Evolutionary conservation across 163 green algal species (phyloP), one percentile per base, ranked within the genome.

Genomic region (Scenedesmus sp.): DNA sequence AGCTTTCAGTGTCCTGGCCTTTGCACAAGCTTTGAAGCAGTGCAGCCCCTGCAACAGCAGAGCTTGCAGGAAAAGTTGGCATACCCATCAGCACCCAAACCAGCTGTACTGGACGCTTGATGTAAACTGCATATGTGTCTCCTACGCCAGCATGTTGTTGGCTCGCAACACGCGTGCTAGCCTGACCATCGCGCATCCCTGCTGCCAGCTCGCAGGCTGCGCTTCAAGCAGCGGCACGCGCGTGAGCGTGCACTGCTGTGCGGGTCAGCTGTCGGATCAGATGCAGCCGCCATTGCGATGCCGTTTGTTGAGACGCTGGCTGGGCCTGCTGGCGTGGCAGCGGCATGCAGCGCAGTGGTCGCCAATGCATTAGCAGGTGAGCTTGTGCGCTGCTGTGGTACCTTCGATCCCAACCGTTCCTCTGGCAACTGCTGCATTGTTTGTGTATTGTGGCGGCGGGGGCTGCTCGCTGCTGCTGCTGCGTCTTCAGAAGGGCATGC

Each of bases 321-420:
- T 70, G 91, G 92, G 7, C 76, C 86, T 7, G 70, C 89, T 0
- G 93, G 95, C 18, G n/a, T 97, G 46, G 92, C 91, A n/a, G 40
- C 87, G 2, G 93, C 94, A 24, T 70, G 95, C 72, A 82, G 96
- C 3, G 91, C 93, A 72, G 90, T 93, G 76, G 9, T 94, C n/a
- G 81, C 93, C 46, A 97, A 97, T 82, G 44, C 93, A 22, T 15
- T 97, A 2, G 89, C 93, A 89, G 93, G 94, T 96, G 46, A 65
- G 89, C 2, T 61, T 26, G 51, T 16, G 51, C 12, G 4, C 22
- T 61, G 51, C 46, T 53, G 46, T 53, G 46, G 46, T 10, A 53
- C 7, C n/a, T n/a, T n/a, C n/a, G n/a, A n/a, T n/a, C n/a, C n/a
- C n/a, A n/a, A n/a, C n/a, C n/a, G n/a, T n/a, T n/a, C n/a, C n/a